Conservation (phyloP, 805 yeast genomes). For the Trichomonascus vanleenenianus region DNA sequence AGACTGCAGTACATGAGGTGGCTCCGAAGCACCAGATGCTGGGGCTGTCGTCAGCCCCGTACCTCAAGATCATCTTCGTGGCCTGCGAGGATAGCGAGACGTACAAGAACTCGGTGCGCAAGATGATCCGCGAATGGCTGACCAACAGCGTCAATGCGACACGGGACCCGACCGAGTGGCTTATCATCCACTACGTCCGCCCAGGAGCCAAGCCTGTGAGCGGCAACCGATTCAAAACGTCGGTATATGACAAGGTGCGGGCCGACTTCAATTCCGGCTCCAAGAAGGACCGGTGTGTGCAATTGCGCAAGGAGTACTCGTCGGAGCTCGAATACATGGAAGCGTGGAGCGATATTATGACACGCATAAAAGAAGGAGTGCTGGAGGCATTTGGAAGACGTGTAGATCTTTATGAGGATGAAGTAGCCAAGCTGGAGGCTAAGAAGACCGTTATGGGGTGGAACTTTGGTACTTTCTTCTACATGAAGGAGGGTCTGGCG, state of each 20-base stretch:
- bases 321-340: constrained; percentile 29
- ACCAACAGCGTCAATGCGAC: constrained; percentile 33
- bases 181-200: constrained; percentile 47
- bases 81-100: constrained; percentile 60
- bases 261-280: constrained; percentile 39
- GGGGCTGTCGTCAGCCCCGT: constrained; percentile 40
- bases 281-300: constrained; percentile 31
- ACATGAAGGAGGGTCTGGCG: constrained; percentile 44
- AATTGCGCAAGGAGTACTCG: constrained; percentile 19
- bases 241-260: constrained; percentile 47
- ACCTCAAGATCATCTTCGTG: constrained; percentile 62
- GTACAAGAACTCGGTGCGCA: constrained; percentile 73
- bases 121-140: constrained; percentile 77
- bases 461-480: constrained; percentile 39
- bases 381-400: constrained; percentile 47
- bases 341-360: constrained; percentile 41
- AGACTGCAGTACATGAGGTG: constrained; percentile 35
- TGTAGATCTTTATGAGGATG: constrained; percentile 34
- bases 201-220: constrained; percentile 26
- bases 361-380: constrained; percentile 41
- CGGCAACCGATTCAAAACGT: constrained; percentile 36
- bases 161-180: constrained; percentile 50
- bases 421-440: constrained; percentile 32
- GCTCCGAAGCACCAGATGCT: constrained; percentile 32
- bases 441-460: constrained; percentile 33